Evolutionary conservation across 805 yeast genomes (phyloP), one percentile per base, ranked within the genome.

Genomic region (Metschnikowia reukaufii): DNA sequence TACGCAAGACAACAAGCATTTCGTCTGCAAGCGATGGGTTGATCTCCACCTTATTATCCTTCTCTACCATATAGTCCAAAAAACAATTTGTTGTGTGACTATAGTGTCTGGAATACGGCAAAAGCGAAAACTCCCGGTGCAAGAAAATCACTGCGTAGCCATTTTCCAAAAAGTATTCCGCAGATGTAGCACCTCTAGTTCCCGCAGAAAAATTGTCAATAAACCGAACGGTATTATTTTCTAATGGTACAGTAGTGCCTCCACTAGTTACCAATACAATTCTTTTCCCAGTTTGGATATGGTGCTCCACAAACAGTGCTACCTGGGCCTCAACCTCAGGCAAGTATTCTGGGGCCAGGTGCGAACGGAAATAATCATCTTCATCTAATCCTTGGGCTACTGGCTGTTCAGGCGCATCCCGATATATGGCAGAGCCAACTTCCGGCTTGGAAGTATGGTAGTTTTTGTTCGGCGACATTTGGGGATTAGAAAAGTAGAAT

Each of bases 181-280:
- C 96, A 33, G 95, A 84, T 0, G 96, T 83, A 4, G 99, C 96
- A 46, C 99, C 99, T 66, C 99, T 80, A 0, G 97, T 94, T 19
- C 99, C 99, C 19, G 98, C 98, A 54, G 94, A 84, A 65, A 94
- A 94, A 62, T 94, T 94, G 67, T 94, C 99, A 59, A 94, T 90
- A 66, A 94, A 94, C 44, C 99, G 71, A 6, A 94, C 99, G 0
- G 99, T 94, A 62, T 94, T 94, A 66, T 90, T 91, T 61, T 94
- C 99, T 54, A 94, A 72, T 0, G 99, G 99, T 0, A 94, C 99
- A 0, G 97, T 92, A 0, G 99, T 94, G 18, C 99, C 99, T 19
- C 99, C 99, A 7, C 92, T 83, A 0, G 99, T 94, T 3, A 92
- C 96, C 37, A 92, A 69, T 0, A 82, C 98, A 12, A 92, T 78